Evolutionary conservation across 2,329 filamentous ascomycete species (phyloP).

Genomic region (Arthrinium puccinioides): DNA sequence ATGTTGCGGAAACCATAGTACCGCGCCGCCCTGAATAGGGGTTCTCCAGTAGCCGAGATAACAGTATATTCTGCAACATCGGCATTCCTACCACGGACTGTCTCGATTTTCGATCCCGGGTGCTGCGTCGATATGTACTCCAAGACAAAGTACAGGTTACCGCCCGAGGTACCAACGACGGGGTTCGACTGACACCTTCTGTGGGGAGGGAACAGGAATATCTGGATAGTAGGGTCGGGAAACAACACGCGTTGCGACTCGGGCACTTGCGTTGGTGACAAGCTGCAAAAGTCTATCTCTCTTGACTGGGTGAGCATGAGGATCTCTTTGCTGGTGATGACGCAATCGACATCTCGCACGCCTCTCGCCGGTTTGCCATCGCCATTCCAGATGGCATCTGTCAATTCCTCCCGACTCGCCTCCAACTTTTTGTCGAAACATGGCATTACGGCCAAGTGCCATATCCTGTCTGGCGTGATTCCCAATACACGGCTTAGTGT

Average conservation of each 20-base stretch:
- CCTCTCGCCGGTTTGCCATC: slow-evolving; percentile 41
- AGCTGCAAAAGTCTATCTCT: slow-evolving; percentile 64
- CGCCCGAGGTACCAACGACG: slow-evolving; percentile 74
- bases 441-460: slow-evolving; percentile 94
- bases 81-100: slow-evolving; percentile 72
- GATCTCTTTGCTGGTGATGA: slow-evolving; percentile 93
- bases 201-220: slow-evolving; percentile 65
- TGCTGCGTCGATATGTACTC: slow-evolving; percentile 64
- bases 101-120: slow-evolving; percentile 64
- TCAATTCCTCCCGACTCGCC: slow-evolving; percentile 87
- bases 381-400: slow-evolving; percentile 65
- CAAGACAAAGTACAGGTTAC: slow-evolving; percentile 81
- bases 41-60: slow-evolving; percentile 44
- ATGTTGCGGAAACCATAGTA: slow-evolving; percentile 99
- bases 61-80: slow-evolving; percentile 86
- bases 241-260: slow-evolving; percentile 48
- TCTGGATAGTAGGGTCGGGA: slow-evolving; percentile 62
- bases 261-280: slow-evolving; percentile 54
- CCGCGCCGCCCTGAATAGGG: slow-evolving; percentile 72
- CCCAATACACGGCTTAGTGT: slow-evolving; percentile 65
- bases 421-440: slow-evolving; percentile 99
- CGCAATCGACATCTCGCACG: slow-evolving; percentile 89
- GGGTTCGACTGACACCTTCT: slow-evolving; percentile 34
- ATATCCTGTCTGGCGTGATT: slow-evolving; percentile 73
- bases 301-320: slow-evolving; percentile 81